Percentiles rank a stretch among this genome's conserved stretches.
phyloP scores from a whole-genome alignment of 805 yeast genomes.

The Wickerhamomyces xylosicus region DNA sequence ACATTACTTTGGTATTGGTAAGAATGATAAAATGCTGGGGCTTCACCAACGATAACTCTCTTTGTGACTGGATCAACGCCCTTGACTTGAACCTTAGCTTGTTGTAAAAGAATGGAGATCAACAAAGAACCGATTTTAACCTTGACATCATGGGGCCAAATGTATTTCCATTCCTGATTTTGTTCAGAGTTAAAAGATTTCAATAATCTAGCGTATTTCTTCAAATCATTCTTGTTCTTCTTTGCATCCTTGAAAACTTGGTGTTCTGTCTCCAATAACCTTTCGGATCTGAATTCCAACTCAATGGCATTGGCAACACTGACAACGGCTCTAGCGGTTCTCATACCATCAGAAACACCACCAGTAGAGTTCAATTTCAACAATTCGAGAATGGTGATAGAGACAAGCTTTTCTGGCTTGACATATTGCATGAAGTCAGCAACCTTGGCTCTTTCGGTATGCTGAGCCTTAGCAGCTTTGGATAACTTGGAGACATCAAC shows the following conservation, averaged over 20 bases:
- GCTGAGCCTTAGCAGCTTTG: slow-evolving; percentile 19
- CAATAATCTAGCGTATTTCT: slow-evolving; percentile 16
- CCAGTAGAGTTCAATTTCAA: slow-evolving; percentile 66
- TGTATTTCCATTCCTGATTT: slow-evolving; percentile 25
- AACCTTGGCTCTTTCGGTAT: slow-evolving; percentile 38
- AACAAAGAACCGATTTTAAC: slow-evolving; percentile 79
- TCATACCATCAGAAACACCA: slow-evolving; percentile 71
- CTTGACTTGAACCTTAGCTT: slow-evolving; percentile 70
- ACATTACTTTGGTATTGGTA: slow-evolving; percentile 75
- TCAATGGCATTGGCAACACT: slow-evolving; percentile 81
- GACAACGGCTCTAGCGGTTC: slow-evolving; percentile 73
- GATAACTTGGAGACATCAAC: slow-evolving; percentile 11
- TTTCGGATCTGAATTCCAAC: slow-evolving; percentile 69
- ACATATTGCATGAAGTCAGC: slow-evolving; percentile 74
- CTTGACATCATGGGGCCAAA: slow-evolving; percentile 46
- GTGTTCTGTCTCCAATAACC: slow-evolving; percentile 45
- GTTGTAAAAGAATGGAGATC: slow-evolving; percentile 63
- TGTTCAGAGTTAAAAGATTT: slow-evolving; percentile 26
- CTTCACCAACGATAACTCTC: slow-evolving; percentile 51
- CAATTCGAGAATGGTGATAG: slow-evolving; percentile 75
- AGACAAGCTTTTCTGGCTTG: slow-evolving; percentile 71
- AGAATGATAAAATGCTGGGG: slow-evolving; percentile 86
- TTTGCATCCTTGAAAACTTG: slow-evolving; percentile 40
- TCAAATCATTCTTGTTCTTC: slow-evolving; percentile 23
- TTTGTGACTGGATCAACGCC: slow-evolving; percentile 79